Base-by-base conservation (phyloP, 2,329 filamentous ascomycete species). In the Xylaria sp. region DNA sequence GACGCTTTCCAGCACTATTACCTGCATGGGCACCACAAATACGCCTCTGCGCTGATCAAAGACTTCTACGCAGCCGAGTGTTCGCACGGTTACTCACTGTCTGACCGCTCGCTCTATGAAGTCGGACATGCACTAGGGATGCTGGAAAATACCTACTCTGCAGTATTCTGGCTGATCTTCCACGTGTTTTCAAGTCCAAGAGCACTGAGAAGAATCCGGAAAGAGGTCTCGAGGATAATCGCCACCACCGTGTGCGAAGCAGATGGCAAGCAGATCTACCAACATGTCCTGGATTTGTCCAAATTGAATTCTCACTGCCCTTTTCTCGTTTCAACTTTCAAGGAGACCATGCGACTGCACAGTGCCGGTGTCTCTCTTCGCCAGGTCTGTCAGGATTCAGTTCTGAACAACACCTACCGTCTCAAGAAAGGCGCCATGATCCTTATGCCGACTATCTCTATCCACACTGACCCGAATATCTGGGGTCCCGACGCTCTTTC, bases 321-420 rank as follows among this genome's bases (percentile, higher is more conserved):
- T 13, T 42, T 60, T 60, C 57, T 60, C 27, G 27, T 60, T 12
- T 60, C 57, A 3, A 60, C 57, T 9, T 60, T 60, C 16, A 60
- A 42, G 40, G 57, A 60, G 55, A 59, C 55, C 5, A 47, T 59
- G 23, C 23, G 55, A 1, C 9, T 59, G 9, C 55, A 59, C 25
- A 47, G 55, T 5, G 25, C 27, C 6, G 55, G 25, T 4, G 42
- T 59, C 23, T 47, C 40, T 6, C 16, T 59, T 21, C 55, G 55
- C 16, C 21, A 59, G 18, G 55, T 59, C 9, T 47, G 55, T 16
- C 47, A 48, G 57, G 40, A 60, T 6, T 32, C 57, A 6, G 2
- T 60, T 16, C 10, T 60, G 9, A 10, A 48, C 9, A 48, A 48
- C 42, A 60, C 57, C 5, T 59, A 59, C 37, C 25, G 27, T 44